Evolutionary conservation across 768 basidiomycete genomes (phyloP).

Genomic region (Lactarius evosmus): DNA sequence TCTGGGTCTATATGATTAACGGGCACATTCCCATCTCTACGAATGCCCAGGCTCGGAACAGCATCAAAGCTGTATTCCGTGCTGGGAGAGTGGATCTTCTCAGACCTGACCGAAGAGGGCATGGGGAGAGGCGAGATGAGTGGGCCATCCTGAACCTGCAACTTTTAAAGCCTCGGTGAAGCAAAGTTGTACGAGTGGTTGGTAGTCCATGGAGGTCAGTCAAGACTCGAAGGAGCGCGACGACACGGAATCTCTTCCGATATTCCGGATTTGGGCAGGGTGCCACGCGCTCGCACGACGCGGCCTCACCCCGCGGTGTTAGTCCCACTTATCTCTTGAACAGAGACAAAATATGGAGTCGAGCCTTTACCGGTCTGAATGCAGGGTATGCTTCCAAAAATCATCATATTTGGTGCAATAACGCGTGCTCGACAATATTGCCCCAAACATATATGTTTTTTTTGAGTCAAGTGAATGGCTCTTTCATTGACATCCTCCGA

Average conservation of each 20-base stretch:
- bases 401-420: too few relatives aligned
- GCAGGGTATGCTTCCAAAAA: too few relatives aligned
- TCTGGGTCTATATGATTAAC: slow-evolving; percentile 1
- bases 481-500: too few relatives aligned
- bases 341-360: background rate
- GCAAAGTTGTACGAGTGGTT: background rate
- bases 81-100: background rate
- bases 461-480: too few relatives aligned
- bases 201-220: background rate
- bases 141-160: background rate
- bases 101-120: background rate
- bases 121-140: background rate
- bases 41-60: background rate
- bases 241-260: too few relatives aligned
- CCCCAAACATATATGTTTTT: too few relatives aligned
- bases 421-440: too few relatives aligned
- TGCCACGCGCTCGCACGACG: too few relatives aligned
- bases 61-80: slow-evolving; percentile 8
- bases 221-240: background rate
- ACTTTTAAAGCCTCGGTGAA: background rate
- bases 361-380: too few relatives aligned
- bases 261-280: background rate
- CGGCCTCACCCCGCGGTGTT: background rate
- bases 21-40: slow-evolving; percentile 14
- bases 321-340: background rate